phyloP scores from a whole-genome alignment of 257 asterid species.

The Solanum lycopersicoides region DNA sequence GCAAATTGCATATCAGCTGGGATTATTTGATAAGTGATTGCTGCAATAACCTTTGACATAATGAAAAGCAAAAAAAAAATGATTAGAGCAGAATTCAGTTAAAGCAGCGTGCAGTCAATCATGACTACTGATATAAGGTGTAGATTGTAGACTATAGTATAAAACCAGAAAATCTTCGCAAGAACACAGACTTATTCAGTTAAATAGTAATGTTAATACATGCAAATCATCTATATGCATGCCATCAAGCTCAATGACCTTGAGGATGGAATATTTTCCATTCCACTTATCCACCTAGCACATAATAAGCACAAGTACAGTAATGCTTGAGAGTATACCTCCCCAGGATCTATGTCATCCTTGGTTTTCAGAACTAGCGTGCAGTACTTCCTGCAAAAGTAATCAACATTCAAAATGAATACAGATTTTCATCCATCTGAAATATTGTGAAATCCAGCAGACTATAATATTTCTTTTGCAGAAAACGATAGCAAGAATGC shows the following conservation, averaged over 20 bases:
- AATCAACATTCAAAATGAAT: constrained; percentile 3
- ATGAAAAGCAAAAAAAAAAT: neutral
- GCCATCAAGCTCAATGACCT: neutral
- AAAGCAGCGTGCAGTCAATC: neutral
- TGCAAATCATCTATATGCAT: neutral
- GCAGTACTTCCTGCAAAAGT: constrained; percentile 64
- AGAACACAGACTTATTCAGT: neutral
- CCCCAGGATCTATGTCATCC: constrained; percentile 21
- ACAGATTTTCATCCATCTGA: neutral
- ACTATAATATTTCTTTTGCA: neutral
- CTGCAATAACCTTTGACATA: constrained; percentile 60
- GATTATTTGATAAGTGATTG: constrained; percentile 74
- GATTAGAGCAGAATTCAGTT: neutral
- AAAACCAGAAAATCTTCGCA: neutral
- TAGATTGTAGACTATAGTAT: neutral
- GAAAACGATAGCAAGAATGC: neutral
- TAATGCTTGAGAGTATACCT: constrained; percentile 29
- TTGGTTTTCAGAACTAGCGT: constrained; percentile 53
- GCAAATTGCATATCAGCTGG: constrained; percentile 85
- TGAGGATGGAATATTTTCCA: neutral
- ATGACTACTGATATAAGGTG: neutral
- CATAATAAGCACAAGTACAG: neutral
- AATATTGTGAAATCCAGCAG: neutral
- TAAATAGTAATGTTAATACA: neutral
- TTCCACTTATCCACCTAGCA: neutral